Evolutionary conservation across 805 yeast genomes (phyloP).

Genomic region (Kodamaea leandrae): DNA sequence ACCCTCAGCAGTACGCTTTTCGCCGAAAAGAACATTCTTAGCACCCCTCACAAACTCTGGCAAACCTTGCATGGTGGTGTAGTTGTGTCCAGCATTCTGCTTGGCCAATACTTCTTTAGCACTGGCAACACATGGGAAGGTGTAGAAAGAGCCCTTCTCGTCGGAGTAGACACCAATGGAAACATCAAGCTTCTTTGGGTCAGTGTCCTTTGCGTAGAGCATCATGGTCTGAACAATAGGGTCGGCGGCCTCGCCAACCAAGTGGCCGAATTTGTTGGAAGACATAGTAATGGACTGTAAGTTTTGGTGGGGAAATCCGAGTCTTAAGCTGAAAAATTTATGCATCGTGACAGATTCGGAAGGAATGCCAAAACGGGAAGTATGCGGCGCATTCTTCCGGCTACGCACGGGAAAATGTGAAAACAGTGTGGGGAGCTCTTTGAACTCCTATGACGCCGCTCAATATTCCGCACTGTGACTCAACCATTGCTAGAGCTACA

Average conservation of each 20-base stretch:
- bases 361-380: not conserved
- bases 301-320: not conserved
- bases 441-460: too few relatives aligned
- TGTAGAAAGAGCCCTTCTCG: constrained; percentile 34
- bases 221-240: constrained; percentile 27
- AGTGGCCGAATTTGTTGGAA: constrained; percentile 17
- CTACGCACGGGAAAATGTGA: not conserved
- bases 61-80: constrained; percentile 42
- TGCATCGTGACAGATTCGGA: not conserved
- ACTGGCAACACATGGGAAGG: constrained; percentile 36
- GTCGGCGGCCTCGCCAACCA: constrained; percentile 24
- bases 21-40: constrained; percentile 36
- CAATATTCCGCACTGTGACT: too few relatives aligned
- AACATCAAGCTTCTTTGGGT: constrained; percentile 38
- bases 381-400: not conserved
- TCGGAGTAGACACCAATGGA: constrained; percentile 47
- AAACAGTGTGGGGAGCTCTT: too few relatives aligned
- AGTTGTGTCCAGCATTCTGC: constrained; percentile 45
- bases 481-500: too few relatives aligned
- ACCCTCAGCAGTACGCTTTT: constrained; percentile 19
- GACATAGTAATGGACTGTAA: constrained; percentile 11
- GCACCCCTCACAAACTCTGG: constrained; percentile 36
- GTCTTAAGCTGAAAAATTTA: constrained; percentile 1
- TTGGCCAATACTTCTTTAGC: constrained; percentile 33
- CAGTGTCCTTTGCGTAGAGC: constrained; percentile 23